These are phyloP conservation scores for Hypholoma fasciculare DNA, from an alignment of 768 basidiomycete genomes.

Conservation along the genomic window DNA sequence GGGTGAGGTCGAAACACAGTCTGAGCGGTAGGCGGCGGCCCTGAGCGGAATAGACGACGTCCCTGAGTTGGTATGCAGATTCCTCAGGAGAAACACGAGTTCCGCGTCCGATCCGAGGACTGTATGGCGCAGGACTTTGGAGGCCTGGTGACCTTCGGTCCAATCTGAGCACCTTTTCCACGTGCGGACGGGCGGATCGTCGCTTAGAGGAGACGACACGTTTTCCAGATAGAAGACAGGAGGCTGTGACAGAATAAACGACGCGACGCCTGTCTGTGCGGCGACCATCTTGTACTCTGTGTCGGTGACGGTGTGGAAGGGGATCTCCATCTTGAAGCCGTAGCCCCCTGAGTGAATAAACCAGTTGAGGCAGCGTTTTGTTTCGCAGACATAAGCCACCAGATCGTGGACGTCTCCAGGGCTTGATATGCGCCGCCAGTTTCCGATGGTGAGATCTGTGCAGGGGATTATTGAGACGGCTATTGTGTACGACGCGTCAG, in stretches of 20 bases:
- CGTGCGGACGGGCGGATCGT: slow-evolving; percentile 33
- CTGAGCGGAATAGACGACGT: neutral
- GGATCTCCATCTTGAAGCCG: slow-evolving; percentile 85
- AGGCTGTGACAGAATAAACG: slow-evolving; percentile 64
- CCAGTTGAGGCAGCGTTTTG: slow-evolving; percentile 70
- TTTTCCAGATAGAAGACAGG: slow-evolving; percentile 72
- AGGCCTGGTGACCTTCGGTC: slow-evolving; percentile 75
- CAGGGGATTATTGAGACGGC: slow-evolving; percentile 79
- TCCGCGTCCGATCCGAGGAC: slow-evolving; percentile 65
- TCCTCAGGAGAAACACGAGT: slow-evolving; percentile 54
- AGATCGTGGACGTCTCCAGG: slow-evolving; percentile 59
- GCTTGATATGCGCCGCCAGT: slow-evolving; percentile 74
- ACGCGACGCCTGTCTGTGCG: slow-evolving; percentile 57
- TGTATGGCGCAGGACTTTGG: slow-evolving; percentile 60
- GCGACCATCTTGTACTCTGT: slow-evolving; percentile 55
- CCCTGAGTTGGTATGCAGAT: slow-evolving; percentile 28
- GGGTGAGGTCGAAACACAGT: slow-evolving; percentile 16
- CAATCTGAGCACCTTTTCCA: slow-evolving; percentile 76
- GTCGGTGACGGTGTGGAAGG: slow-evolving; percentile 62
- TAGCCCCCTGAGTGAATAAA: slow-evolving; percentile 72
- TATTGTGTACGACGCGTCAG: slow-evolving; percentile 22
- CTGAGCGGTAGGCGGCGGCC: slow-evolving; percentile 27
- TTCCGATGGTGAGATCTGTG: slow-evolving; percentile 71
- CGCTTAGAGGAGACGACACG: slow-evolving; percentile 26
- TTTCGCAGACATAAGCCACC: slow-evolving; percentile 73